Percentiles rank a stretch among this genome's conserved stretches.
These are phyloP conservation scores for Herpetospermum pedunculosum DNA, from an alignment of 306 rosid genomes.

Conservation along the genomic window DNA sequence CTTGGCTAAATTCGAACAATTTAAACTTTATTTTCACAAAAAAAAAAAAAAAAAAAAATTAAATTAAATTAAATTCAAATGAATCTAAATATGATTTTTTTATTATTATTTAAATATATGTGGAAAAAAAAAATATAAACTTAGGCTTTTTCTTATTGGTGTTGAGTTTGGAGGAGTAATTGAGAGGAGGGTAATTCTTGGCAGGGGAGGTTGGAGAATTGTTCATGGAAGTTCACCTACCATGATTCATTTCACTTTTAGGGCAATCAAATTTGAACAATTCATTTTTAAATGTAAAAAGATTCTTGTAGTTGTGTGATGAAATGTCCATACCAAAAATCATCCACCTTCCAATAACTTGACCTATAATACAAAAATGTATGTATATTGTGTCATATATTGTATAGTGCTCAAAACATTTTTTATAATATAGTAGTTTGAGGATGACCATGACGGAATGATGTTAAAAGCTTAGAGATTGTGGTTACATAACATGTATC, in stretches of 20 bases:
- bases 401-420: too few relatives aligned
- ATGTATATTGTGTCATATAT: too few relatives aligned
- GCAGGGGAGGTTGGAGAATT: not conserved
- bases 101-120: not conserved
- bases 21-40: too few relatives aligned
- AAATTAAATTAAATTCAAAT: too few relatives aligned
- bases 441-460: too few relatives aligned
- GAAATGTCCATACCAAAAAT: not conserved
- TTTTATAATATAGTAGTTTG: too few relatives aligned
- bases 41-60: too few relatives aligned
- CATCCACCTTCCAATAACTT: not conserved
- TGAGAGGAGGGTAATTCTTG: not conserved
- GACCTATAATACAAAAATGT: too few relatives aligned
- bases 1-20: too few relatives aligned
- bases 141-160: not conserved
- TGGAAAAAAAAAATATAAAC: not conserved
- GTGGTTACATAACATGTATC: too few relatives aligned
- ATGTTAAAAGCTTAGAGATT: too few relatives aligned
- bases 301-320: not conserved
- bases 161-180: not conserved
- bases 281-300: not conserved
- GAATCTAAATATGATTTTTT: too few relatives aligned
- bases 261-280: not conserved
- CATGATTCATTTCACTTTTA: not conserved
- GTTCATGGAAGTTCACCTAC: slow-evolving; percentile 3